Conservation (phyloP, 371 early-diverging fungal genomes). For the Umbelopsis sp. region DNA sequence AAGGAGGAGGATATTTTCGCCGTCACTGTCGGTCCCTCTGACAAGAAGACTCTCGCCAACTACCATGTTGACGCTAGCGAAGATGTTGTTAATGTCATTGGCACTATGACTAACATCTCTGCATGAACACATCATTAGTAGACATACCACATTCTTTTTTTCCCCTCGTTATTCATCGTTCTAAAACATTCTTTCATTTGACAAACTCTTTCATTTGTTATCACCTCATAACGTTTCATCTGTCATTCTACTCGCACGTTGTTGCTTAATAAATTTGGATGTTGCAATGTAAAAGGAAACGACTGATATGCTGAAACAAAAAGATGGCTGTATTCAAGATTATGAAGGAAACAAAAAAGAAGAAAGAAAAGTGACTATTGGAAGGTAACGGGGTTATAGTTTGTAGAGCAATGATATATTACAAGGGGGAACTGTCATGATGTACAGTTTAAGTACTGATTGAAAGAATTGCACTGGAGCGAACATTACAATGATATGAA, state of each 20-base stretch:
- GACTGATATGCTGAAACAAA: too few species aligned
- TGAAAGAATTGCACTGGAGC: too few species aligned
- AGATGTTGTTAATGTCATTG: conserved; percentile 53
- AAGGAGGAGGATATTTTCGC: conserved; percentile 57
- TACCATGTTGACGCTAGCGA: conserved; percentile 74
- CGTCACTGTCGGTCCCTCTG: conserved; percentile 73
- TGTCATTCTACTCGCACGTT: too few species aligned
- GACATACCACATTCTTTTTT: conserved; percentile 15
- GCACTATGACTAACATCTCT: neutral
- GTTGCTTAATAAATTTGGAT: too few species aligned
- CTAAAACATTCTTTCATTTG: neutral
- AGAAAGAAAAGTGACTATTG: too few species aligned
- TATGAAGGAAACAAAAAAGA: too few species aligned
- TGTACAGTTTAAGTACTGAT: too few species aligned
- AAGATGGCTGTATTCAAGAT: too few species aligned
- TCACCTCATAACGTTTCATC: neutral
- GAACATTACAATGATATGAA: neutral
- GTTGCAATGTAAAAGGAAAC: too few species aligned
- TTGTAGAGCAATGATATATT: too few species aligned
- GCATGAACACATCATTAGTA: conserved; percentile 2
- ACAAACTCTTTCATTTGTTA: neutral
- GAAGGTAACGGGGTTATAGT: too few species aligned
- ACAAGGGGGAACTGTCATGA: too few species aligned
- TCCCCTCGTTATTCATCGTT: neutral
- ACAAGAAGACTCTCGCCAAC: conserved; percentile 77